These are phyloP conservation scores for Rhizophagus sp. DNA, from an alignment of 192 early-diverging fungal genomes.

Conservation along the genomic window DNA sequence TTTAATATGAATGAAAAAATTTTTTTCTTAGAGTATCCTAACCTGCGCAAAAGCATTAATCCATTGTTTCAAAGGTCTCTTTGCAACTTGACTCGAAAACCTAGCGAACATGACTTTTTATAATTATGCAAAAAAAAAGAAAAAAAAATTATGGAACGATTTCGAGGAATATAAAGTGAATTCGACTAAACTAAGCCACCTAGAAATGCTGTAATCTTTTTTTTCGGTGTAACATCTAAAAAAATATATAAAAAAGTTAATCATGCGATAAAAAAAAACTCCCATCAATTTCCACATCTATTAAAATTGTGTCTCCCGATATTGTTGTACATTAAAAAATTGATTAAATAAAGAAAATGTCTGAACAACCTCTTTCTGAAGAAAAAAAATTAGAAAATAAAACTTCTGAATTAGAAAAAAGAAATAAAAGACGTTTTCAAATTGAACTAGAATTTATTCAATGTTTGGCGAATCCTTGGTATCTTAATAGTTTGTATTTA, in stretches of 20 bases:
- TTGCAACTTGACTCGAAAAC: constrained; percentile 38
- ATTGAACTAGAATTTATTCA: constrained; percentile 96
- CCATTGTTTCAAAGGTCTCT: constrained; percentile 36
- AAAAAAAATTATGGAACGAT: too few relatives aligned
- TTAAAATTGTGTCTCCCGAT: too few relatives aligned
- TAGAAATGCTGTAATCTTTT: neutral
- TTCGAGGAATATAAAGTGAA: neutral
- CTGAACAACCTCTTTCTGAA: neutral
- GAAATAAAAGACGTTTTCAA: constrained; percentile 60
- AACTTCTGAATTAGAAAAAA: neutral
- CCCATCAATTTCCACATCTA: neutral
- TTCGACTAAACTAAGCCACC: neutral
- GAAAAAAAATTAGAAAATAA: neutral
- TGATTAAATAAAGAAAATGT: neutral
- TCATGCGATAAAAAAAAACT: neutral
- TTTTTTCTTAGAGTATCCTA: neutral
- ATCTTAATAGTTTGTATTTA: constrained; percentile 71
- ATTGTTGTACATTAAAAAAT: too few relatives aligned
- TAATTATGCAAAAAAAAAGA: neutral
- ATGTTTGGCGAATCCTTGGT: constrained; percentile 92
- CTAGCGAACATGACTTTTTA: constrained; percentile 42
- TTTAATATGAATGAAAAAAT: neutral
- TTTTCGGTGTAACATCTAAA: neutral
- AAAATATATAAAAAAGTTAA: too few relatives aligned
- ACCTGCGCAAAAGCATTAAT: constrained; percentile 26